Conservation (phyloP, 1,139 yeast species). For the Taphrina wiesneri region DNA sequence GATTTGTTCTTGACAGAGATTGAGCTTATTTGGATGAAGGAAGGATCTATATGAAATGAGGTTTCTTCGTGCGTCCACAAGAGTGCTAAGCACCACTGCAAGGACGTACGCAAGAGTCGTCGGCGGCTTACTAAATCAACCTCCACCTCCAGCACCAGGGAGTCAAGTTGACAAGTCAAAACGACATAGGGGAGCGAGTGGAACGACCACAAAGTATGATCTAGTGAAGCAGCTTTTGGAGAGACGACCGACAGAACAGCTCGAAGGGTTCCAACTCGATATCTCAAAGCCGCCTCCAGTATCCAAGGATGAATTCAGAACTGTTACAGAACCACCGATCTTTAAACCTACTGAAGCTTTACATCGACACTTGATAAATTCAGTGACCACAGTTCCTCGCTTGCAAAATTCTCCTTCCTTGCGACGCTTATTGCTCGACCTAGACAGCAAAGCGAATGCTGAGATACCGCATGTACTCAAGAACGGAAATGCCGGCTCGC, state of each 20-base stretch:
- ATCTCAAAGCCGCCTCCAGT: constrained; percentile 1
- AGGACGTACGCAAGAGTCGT: constrained; percentile 17
- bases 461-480: constrained; percentile 20
- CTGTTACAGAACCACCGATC: constrained; percentile 4
- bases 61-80: neutral
- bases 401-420: neutral
- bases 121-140: constrained; percentile 25
- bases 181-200: neutral
- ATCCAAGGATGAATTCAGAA: constrained; percentile 1
- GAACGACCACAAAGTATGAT: neutral
- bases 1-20: too few relatives aligned
- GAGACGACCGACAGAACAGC: neutral
- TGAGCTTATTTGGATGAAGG: too few relatives aligned
- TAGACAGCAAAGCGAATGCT: constrained; percentile 8
- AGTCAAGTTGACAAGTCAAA: neutral
- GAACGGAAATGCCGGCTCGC: constrained; percentile 25
- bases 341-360: neutral
- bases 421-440: neutral
- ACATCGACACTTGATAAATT: neutral
- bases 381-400: neutral
- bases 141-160: constrained; percentile 26
- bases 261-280: neutral
- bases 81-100: neutral
- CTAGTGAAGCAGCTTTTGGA: neutral
- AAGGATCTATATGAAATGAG: neutral